Evolutionary conservation across 495 filamentous ascomycete genomes (phyloP).

Genomic region (Penicillium flavigenum): DNA sequence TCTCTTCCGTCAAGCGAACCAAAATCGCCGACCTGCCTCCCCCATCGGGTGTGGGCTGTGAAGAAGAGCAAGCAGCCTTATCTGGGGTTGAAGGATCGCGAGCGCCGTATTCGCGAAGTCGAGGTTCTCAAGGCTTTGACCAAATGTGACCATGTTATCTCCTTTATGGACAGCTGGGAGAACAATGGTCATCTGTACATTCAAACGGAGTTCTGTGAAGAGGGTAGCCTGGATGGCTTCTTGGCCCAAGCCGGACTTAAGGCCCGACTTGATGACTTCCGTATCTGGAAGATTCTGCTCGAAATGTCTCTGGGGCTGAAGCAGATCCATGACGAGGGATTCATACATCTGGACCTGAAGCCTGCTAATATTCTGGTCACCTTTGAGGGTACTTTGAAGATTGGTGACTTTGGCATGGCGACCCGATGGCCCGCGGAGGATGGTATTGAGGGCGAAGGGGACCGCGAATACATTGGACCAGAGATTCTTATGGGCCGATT

Average conservation of each 20-base stretch:
- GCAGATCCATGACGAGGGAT: slow-evolving; percentile 82
- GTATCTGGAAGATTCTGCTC: slow-evolving; percentile 95
- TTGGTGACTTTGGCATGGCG: slow-evolving; percentile 94
- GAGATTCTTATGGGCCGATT: slow-evolving; percentile 81
- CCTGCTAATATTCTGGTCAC: slow-evolving; percentile 91
- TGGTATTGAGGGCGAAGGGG: slow-evolving; percentile 85
- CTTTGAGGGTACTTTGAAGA: slow-evolving; percentile 88
- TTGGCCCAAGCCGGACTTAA: slow-evolving; percentile 73
- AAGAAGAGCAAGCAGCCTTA: slow-evolving; percentile 88
- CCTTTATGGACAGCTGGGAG: slow-evolving; percentile 84
- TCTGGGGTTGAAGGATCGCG: slow-evolving; percentile 69
- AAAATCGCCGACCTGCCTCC: slow-evolving; percentile 42
- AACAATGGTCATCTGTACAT: slow-evolving; percentile 81
- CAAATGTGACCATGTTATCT: slow-evolving; percentile 76
- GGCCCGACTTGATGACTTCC: slow-evolving; percentile 89
- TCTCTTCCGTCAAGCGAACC: slow-evolving; percentile 35
- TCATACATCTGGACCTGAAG: slow-evolving; percentile 93
- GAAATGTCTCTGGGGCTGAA: slow-evolving; percentile 79
- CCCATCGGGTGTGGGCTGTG: slow-evolving; percentile 74
- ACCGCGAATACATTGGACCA: slow-evolving; percentile 92
- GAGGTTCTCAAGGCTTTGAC: slow-evolving; percentile 67
- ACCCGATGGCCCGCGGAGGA: slow-evolving; percentile 70
- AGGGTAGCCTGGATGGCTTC: slow-evolving; percentile 84
- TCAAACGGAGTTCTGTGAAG: slow-evolving; percentile 93
- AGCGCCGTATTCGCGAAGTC: slow-evolving; percentile 78